Conservation (phyloP, 495 filamentous ascomycete species). For the Pyronema domesticum region DNA sequence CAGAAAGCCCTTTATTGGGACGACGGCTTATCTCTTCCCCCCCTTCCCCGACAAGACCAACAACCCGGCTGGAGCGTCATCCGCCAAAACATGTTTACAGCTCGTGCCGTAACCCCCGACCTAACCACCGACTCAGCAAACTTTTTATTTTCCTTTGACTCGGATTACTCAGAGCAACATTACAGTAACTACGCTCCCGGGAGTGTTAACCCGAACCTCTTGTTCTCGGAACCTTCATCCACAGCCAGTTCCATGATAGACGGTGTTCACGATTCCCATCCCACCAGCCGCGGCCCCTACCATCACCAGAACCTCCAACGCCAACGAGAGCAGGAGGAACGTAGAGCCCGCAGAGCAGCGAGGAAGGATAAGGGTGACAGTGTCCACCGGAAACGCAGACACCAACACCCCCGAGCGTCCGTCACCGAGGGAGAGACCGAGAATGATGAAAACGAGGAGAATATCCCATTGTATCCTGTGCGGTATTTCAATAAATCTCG, state of each 20-base stretch:
- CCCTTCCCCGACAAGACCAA: not conserved
- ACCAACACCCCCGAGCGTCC: too few species aligned
- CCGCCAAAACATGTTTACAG: not conserved
- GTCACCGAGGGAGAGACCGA: too few species aligned
- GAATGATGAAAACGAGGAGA: too few species aligned
- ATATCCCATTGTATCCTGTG: too few species aligned
- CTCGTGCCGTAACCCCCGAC: too few species aligned
- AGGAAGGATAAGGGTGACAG: too few species aligned
- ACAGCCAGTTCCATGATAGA: slow-evolving; percentile 21
- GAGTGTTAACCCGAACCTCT: slow-evolving; percentile 18
- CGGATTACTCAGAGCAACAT: too few species aligned
- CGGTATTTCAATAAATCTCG: too few species aligned
- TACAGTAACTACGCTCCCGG: not conserved
- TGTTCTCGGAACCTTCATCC: slow-evolving; percentile 20
- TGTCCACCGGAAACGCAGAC: too few species aligned
- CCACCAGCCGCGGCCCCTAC: slow-evolving; percentile 9
- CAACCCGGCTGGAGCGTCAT: not conserved
- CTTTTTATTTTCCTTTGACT: slow-evolving; percentile 18
- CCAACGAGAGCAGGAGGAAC: slow-evolving; percentile 19
- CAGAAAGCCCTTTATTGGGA: not conserved
- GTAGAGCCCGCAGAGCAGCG: not conserved
- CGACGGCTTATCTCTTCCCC: not conserved
- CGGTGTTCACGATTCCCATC: slow-evolving; percentile 10
- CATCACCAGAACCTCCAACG: slow-evolving; percentile 24
- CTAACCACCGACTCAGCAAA: too few species aligned